Base-by-base conservation (phyloP, 352 stramenopile species). In the Hyaloperonospora brassicae region DNA sequence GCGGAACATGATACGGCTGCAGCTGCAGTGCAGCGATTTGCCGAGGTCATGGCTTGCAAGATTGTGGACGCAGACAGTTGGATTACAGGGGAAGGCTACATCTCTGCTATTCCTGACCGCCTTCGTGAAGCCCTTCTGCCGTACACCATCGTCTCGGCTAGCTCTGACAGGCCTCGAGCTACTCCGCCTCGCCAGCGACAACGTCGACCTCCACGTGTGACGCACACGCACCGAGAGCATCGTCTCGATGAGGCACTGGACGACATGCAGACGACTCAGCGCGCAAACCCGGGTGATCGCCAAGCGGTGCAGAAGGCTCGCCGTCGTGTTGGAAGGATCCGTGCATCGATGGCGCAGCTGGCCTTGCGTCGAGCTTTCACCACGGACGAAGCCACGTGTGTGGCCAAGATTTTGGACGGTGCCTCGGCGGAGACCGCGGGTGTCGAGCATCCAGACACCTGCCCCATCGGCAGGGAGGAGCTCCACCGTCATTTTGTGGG, bases 51-150 rank as follows among this genome's bases (percentile, higher is more conserved):
- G 41, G 24, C 31, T 11, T 22, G 40, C 35, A 54, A 34, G 38
- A 57, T 61, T 12, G 12, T 25, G 0, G 58, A 61, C 13, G 52
- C 48, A 0, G 14, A 46, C 6, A 41, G 38, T n/a, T 42, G 36
- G 36, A n/a, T 5, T 22, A 42, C 36, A n/a, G 52, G 46, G 1
- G 58, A 61, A 39, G 42, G 47, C 21, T 66, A 66, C 23, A 55
- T 66, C 51, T 44, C 24, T 12, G 47, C 52, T 8, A 52, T 61
- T 12, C 47, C 48, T 13, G 35, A 14, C 30, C 49, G 56, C 25
- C 42, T 63, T 17, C 45, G 44, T 13, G 9, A 22, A 17, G 14
- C 22, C 5, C 45, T 59, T 6, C 43, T 21, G 8, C 41, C 43
- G 8, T 62, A 30, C 17, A 23, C 31, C 7, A 24, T n/a, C 36